Evolutionary conservation across 2,329 filamentous ascomycete genomes (phyloP).

Genomic region (Fusarium tupiense): DNA sequence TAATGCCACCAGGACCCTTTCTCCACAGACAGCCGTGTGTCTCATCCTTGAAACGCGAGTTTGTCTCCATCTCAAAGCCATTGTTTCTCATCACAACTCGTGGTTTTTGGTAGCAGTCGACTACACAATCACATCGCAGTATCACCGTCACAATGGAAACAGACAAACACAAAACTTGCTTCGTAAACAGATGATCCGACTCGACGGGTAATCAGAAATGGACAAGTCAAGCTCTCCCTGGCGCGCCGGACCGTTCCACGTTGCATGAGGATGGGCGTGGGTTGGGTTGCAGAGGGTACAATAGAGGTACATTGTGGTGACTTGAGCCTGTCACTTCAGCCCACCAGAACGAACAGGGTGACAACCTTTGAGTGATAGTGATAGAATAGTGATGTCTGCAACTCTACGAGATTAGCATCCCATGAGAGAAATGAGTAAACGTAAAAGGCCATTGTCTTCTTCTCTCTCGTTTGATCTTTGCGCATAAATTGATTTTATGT

Average conservation of each 20-base stretch:
- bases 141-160: background rate
- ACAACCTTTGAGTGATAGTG: background rate
- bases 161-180: background rate
- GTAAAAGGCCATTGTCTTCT: too few species aligned
- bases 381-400: background rate
- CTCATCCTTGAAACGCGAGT: background rate
- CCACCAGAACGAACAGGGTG: background rate
- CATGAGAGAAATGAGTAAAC: background rate
- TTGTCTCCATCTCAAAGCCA: background rate
- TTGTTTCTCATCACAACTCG: background rate
- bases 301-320: constrained; percentile 12
- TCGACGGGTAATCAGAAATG: background rate
- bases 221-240: constrained; percentile 20
- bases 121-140: background rate
- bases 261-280: constrained; percentile 22
- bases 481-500: background rate
- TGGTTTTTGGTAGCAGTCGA: background rate
- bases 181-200: background rate
- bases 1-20: background rate
- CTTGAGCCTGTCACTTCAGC: constrained; percentile 9
- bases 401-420: background rate
- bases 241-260: constrained; percentile 34
- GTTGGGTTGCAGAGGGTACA: constrained; percentile 19
- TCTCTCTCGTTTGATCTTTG: background rate
- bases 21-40: constrained; percentile 5